Percentiles rank a stretch among this genome's conserved stretches.
phyloP scores from a whole-genome alignment of 2,329 filamentous ascomycete genomes.

The Furcasterigmium furcatum region DNA sequence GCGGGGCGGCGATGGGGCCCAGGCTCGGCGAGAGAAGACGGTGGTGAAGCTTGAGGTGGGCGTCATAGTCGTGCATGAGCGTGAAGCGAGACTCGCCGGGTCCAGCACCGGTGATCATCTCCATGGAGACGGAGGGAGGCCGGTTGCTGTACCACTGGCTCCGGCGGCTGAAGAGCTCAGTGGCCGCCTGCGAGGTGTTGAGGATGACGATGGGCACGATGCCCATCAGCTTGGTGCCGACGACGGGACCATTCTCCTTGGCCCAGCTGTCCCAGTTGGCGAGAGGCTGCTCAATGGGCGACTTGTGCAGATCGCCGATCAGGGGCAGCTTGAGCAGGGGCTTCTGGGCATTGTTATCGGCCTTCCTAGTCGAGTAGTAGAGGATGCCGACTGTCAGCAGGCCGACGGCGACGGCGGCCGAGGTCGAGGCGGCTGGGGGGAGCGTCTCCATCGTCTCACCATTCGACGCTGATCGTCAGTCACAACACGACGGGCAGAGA shows the following conservation, averaged over 20 bases:
- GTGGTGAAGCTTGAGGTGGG: slow-evolving; percentile 32
- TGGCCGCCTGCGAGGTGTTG: slow-evolving; percentile 13
- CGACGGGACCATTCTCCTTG: slow-evolving; percentile 10
- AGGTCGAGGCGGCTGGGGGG: too few species aligned
- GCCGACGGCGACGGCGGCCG: neutral
- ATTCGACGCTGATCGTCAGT: too few species aligned
- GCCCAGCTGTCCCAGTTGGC: slow-evolving; percentile 15
- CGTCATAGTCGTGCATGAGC: slow-evolving; percentile 28
- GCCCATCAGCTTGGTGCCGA: slow-evolving; percentile 14
- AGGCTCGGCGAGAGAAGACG: slow-evolving; percentile 32
- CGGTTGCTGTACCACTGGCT: slow-evolving; percentile 17
- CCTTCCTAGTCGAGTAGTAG: neutral
- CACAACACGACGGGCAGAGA: too few species aligned
- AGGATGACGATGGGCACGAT: slow-evolving; percentile 14
- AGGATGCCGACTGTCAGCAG: neutral
- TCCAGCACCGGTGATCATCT: slow-evolving; percentile 17
- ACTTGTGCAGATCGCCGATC: slow-evolving; percentile 15
- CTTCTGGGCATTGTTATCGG: neutral
- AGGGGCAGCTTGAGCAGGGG: slow-evolving; percentile 12
- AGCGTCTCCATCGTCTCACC: too few species aligned
- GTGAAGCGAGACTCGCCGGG: slow-evolving; percentile 14
- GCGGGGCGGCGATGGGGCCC: slow-evolving; percentile 18
- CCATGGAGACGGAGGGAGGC: slow-evolving; percentile 15
- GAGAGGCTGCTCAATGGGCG: slow-evolving; percentile 14
- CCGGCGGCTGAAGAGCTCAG: slow-evolving; percentile 15